Evolutionary conservation across 1,284 basidiomycete species (phyloP), one percentile per base, ranked within the genome.

Genomic region (Leccinum subspadiceum): DNA sequence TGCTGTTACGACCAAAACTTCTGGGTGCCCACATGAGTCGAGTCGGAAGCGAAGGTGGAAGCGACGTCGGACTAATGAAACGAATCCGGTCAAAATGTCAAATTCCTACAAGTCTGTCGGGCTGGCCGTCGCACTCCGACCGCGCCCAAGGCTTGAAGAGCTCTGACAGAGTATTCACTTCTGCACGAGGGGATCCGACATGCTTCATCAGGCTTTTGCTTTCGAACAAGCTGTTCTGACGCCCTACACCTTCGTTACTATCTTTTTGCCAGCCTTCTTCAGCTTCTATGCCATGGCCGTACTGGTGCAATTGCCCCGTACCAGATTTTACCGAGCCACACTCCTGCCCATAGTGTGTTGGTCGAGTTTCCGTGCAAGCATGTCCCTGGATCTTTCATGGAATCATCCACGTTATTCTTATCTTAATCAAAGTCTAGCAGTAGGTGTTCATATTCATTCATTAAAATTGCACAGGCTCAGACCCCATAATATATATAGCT

Each of bases 251-350:
- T 62, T 73, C 10, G 39, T 54, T 17, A 66, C 68, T 1, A 33
- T 60, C 20, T 26, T 74, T 24, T 0, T 66, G n/a, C 73, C 70
- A 3, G 52, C 53, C 12, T 3, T 62, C 17, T 37, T 64, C 33
- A 48, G 60, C 15, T 64, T 57, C 57, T 73, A 71, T 54, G 54
- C 26, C 10, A 73, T 75, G 72, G 70, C 73, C 2, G 58, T 75
- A 24, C 54, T 72, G 26, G 69, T 74, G 1, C 73, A 75, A 49
- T 50, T 72, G 4, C 67, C 62, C 6, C 56, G 29, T 15, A 65
- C 65, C n/a, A 22, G 13, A 20, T 8, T 71, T 10, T 63, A 62
- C 54, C 63, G 65, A 46, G 12, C 20, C 1, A 65, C 71, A 37
- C 53, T 75, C 39, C 71, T 75, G 53, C 73, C 72, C 5, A 17